phyloP scores from a whole-genome alignment of 1,284 basidiomycete genomes.

The Trametes polyzona region DNA sequence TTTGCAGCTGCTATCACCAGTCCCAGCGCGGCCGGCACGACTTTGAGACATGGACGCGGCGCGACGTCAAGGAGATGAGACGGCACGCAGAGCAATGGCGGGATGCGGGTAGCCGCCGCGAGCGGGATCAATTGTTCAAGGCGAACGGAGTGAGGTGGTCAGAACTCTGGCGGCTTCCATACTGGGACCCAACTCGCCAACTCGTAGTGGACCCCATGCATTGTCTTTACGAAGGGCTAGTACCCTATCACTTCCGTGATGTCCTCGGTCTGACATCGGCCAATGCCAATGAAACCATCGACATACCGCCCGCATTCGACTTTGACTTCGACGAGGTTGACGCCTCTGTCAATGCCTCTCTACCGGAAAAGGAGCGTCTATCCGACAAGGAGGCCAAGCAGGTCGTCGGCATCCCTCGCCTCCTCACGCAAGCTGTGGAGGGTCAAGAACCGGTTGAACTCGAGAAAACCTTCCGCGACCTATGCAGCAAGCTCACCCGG shows the following conservation, averaged over 20 bases:
- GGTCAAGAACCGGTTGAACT: neutral
- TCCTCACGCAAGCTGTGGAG: neutral
- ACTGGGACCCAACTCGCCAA: slow-evolving; percentile 37
- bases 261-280: slow-evolving; percentile 24
- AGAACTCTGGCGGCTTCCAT: slow-evolving; percentile 35
- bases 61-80: slow-evolving; percentile 18
- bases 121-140: slow-evolving; percentile 26
- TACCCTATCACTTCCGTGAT: slow-evolving; percentile 31
- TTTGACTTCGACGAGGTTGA: slow-evolving; percentile 5
- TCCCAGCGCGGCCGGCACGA: slow-evolving; percentile 8
- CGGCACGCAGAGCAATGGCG: slow-evolving; percentile 29
- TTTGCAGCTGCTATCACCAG: slow-evolving; percentile 1
- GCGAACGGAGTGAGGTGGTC: slow-evolving; percentile 35
- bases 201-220: slow-evolving; percentile 40
- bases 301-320: neutral
- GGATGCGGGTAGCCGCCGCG: slow-evolving; percentile 20
- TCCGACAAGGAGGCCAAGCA: neutral
- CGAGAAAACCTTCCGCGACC: too few relatives aligned
- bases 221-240: slow-evolving; percentile 30
- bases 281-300: neutral
- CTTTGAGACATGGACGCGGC: slow-evolving; percentile 23
- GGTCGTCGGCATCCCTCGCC: neutral
- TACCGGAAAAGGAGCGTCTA: neutral
- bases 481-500: neutral
- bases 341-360: neutral